phyloP scores from a whole-genome alignment of 2,329 filamentous ascomycete genomes.

The Trichoderma koningii region DNA sequence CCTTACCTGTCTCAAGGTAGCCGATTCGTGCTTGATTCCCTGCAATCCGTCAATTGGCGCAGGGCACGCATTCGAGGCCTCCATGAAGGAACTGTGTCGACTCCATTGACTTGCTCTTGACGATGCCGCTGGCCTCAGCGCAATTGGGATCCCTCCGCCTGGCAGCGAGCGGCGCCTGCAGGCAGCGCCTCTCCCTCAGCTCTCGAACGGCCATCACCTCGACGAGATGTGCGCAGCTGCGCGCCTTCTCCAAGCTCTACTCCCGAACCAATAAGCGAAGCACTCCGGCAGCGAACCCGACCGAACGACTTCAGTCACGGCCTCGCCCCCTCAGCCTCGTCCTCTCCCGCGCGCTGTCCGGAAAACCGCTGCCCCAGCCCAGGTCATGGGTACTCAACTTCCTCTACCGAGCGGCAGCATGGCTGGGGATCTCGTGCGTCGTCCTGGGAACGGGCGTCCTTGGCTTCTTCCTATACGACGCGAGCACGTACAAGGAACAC shows the following conservation, averaged over 20 bases:
- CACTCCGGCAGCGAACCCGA: conserved; percentile 24
- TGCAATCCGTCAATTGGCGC: conserved; percentile 17
- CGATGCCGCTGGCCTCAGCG: conserved; percentile 16
- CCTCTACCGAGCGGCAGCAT: conserved; percentile 65
- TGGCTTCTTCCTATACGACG: conserved; percentile 92
- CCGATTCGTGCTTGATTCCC: not conserved
- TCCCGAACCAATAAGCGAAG: conserved; percentile 9
- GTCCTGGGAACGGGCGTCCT: conserved; percentile 70
- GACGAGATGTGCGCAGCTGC: conserved; percentile 27
- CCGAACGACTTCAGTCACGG: not conserved
- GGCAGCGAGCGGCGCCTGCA: conserved; percentile 13
- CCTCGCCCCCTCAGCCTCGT: conserved; percentile 22
- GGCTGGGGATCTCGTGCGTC: conserved; percentile 70
- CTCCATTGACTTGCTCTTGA: conserved; percentile 16
- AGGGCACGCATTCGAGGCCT: conserved; percentile 4
- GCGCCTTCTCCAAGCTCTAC: conserved; percentile 33
- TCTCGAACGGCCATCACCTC: conserved; percentile 28
- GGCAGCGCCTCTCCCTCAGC: conserved; percentile 27
- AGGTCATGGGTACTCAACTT: conserved; percentile 57
- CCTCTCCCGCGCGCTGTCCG: conserved; percentile 50
- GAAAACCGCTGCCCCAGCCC: conserved; percentile 53
- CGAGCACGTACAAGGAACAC: conserved; percentile 81
- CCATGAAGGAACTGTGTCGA: conserved; percentile 8
- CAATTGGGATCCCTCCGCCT: conserved; percentile 26
- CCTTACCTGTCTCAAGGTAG: too few relatives aligned